Conservation (phyloP, 2,329 filamentous ascomycete genomes). For the Diplodia scrobiculata region DNA sequence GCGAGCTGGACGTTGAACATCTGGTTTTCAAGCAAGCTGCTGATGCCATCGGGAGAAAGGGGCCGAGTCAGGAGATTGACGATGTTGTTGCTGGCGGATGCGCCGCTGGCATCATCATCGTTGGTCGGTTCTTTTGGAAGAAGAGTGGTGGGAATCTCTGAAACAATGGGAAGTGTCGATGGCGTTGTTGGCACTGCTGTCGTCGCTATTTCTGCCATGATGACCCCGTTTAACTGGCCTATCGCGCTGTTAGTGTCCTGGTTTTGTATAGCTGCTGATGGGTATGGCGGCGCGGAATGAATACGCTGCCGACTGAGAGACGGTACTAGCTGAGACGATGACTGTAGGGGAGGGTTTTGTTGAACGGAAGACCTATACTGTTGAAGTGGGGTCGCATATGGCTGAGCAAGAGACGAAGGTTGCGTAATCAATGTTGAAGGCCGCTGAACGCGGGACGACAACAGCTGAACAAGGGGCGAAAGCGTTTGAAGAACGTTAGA, state of each 20-base stretch:
- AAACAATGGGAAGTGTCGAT: background rate
- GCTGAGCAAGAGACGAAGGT: background rate
- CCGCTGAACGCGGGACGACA: background rate
- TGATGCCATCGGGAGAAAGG: background rate
- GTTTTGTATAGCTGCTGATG: background rate
- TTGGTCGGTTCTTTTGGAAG: background rate
- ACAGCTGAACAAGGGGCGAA: background rate
- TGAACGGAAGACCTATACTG: background rate
- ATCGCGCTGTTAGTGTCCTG: slow-evolving; percentile 11
- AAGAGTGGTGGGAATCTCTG: background rate
- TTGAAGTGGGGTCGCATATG: background rate
- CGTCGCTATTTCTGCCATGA: background rate
- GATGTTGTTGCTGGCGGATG: background rate
- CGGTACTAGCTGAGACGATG: background rate
- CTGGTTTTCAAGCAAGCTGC: background rate
- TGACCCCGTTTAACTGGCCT: background rate
- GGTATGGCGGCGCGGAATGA: background rate
- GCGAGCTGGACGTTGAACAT: slow-evolving; percentile 5
- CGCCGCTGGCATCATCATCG: no score
- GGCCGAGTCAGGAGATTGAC: background rate
- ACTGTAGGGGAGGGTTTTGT: background rate
- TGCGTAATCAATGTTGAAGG: background rate
- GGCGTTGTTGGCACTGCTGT: background rate
- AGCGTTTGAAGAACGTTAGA: background rate
- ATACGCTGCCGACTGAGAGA: background rate